Evolutionary conservation across 805 yeast species (phyloP).

Genomic region (Saccharomycopsis vini): DNA sequence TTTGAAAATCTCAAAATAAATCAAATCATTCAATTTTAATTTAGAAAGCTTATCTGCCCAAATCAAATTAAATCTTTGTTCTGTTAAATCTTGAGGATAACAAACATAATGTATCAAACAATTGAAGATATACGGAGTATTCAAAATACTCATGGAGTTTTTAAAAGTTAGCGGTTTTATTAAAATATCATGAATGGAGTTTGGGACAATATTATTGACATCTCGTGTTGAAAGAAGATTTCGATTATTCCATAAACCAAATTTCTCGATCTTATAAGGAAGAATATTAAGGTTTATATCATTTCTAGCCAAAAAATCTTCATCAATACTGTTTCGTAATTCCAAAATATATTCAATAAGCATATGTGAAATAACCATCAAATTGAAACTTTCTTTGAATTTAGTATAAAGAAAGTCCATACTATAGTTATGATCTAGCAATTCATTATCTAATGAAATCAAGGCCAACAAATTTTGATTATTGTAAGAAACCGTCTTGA

Average conservation of each 20-base stretch:
- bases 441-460: not conserved
- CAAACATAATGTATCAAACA: conserved; percentile 14
- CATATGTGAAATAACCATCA: conserved; percentile 2
- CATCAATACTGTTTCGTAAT: not conserved
- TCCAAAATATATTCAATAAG: conserved; percentile 4
- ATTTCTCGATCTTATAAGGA: conserved; percentile 10
- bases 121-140: conserved; percentile 10
- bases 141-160: not conserved
- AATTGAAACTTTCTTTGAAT: not conserved
- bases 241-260: conserved; percentile 8
- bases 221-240: not conserved
- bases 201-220: conserved; percentile 14
- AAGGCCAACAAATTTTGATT: not conserved
- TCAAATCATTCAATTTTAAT: conserved; percentile 6
- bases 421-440: not conserved
- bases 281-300: conserved; percentile 7
- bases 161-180: conserved; percentile 3
- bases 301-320: not conserved
- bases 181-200: not conserved
- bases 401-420: not conserved
- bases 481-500: not conserved
- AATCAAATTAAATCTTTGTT: conserved; percentile 1
- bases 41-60: conserved; percentile 13
- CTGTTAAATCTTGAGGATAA: conserved; percentile 5
- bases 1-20: conserved; percentile 9